phyloP scores from a whole-genome alignment of 768 basidiomycete species.

The Chalciporus piperatus region DNA sequence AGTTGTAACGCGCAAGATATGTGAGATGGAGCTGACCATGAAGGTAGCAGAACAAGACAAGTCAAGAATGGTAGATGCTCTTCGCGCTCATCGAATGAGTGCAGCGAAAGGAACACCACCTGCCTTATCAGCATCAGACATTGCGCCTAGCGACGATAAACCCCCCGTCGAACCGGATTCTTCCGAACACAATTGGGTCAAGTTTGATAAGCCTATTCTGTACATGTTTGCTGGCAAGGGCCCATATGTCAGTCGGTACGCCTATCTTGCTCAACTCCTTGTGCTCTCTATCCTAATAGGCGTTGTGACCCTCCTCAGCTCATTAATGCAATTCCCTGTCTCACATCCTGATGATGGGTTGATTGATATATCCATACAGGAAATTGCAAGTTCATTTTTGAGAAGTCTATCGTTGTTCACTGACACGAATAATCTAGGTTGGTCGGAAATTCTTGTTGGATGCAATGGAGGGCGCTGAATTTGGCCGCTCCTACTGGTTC shows the following conservation, averaged over 20 bases:
- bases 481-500: conserved; percentile 62
- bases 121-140: conserved; percentile 11
- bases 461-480: conserved; percentile 58
- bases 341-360: conserved; percentile 76
- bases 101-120: conserved; percentile 13
- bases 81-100: conserved; percentile 38
- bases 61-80: conserved; percentile 57
- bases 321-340: conserved; percentile 82
- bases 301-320: conserved; percentile 36
- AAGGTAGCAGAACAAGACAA: conserved; percentile 73
- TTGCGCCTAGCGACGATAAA: conserved; percentile 8
- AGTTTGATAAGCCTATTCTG: conserved; percentile 62
- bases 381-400: conserved; percentile 42
- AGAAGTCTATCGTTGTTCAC: not conserved
- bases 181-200: conserved; percentile 64
- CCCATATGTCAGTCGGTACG: conserved; percentile 67
- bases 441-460: conserved; percentile 47
- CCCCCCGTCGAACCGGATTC: conserved; percentile 28
- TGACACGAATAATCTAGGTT: conserved; percentile 19
- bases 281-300: not conserved
- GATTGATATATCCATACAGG: conserved; percentile 70
- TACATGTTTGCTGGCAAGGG: conserved; percentile 79
- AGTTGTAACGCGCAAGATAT: conserved; percentile 64
- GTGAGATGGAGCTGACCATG: conserved; percentile 67
- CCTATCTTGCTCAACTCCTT: not conserved